phyloP scores from a whole-genome alignment of 768 basidiomycete species.

The Russula lepida region DNA sequence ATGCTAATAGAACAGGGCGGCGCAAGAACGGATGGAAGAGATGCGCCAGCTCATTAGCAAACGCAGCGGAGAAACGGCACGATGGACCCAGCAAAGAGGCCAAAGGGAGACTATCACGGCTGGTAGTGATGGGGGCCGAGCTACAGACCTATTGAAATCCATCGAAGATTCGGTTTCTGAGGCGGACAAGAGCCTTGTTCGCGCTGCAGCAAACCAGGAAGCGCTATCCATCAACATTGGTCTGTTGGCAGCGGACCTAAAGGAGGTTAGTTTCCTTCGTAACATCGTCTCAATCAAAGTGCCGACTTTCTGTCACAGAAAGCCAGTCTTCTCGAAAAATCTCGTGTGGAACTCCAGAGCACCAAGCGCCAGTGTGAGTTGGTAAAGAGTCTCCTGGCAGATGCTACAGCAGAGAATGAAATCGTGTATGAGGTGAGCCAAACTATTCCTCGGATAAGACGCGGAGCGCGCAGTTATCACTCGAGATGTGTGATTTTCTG shows the following conservation, averaged over 20 bases:
- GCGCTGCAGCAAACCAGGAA: constrained; percentile 47
- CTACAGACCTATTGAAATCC: constrained; percentile 35
- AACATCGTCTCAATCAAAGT: neutral
- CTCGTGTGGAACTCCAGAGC: constrained; percentile 57
- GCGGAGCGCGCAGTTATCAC: neutral
- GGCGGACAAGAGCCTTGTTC: constrained; percentile 47
- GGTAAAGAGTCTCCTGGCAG: constrained; percentile 66
- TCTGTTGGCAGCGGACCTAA: constrained; percentile 42
- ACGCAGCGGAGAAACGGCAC: constrained; percentile 41
- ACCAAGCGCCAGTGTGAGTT: constrained; percentile 68
- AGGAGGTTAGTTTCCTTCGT: constrained; percentile 41
- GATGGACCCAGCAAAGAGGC: constrained; percentile 22
- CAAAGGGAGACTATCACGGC: constrained; percentile 28
- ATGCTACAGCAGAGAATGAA: constrained; percentile 80
- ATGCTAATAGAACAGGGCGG: constrained; percentile 52
- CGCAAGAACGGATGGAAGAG: constrained; percentile 73
- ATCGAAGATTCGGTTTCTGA: constrained; percentile 49
- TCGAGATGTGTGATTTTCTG: neutral
- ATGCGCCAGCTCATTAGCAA: constrained; percentile 67
- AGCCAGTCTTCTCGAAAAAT: constrained; percentile 52
- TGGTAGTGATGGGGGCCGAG: constrained; percentile 2
- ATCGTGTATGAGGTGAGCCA: constrained; percentile 80
- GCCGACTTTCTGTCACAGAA: constrained; percentile 33
- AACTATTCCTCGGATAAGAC: neutral
- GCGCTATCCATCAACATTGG: constrained; percentile 44